A percentile compares a stretch with the other conserved stretches of the same genome.
Evolutionary conservation across 1,139 yeast species (phyloP).

Genomic region (Saccharomyces pastorianus): DNA sequence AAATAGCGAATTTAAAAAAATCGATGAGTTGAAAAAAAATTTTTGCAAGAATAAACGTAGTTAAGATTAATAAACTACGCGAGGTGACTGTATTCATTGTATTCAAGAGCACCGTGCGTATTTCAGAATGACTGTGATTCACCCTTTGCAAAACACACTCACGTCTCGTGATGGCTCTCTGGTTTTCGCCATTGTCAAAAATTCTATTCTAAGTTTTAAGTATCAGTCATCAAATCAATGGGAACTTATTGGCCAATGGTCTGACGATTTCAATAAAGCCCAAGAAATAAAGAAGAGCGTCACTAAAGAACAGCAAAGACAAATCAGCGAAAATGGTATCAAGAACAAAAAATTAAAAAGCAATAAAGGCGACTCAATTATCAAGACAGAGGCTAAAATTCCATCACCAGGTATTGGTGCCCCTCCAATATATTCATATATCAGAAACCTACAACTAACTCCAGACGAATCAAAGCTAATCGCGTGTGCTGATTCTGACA

Average conservation of each 20-base stretch:
- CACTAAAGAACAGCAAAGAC: constrained; percentile 36
- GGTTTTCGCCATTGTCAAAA: constrained; percentile 51
- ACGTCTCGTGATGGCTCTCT: constrained; percentile 39
- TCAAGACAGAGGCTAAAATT: constrained; percentile 42
- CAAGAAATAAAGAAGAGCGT: constrained; percentile 40
- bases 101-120: neutral
- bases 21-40: neutral
- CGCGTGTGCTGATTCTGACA: constrained; percentile 76
- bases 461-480: constrained; percentile 48
- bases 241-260: constrained; percentile 45
- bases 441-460: constrained; percentile 54
- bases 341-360: constrained; percentile 31
- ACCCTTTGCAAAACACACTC: constrained; percentile 56
- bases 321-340: constrained; percentile 24
- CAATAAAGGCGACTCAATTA: constrained; percentile 26
- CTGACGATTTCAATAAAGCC: constrained; percentile 44
- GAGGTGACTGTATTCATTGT: too few species aligned
- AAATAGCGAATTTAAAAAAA: neutral
- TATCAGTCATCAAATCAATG: constrained; percentile 28
- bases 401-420: constrained; percentile 64
- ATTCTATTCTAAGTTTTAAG: constrained; percentile 46
- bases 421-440: constrained; percentile 54
- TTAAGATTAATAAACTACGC: too few species aligned
- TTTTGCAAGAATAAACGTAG: too few species aligned
- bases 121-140: constrained; percentile 41